These are phyloP conservation scores for Cupressus sempervirens DNA, from an alignment of 75 land plant genomes.

Conservation along the genomic window DNA sequence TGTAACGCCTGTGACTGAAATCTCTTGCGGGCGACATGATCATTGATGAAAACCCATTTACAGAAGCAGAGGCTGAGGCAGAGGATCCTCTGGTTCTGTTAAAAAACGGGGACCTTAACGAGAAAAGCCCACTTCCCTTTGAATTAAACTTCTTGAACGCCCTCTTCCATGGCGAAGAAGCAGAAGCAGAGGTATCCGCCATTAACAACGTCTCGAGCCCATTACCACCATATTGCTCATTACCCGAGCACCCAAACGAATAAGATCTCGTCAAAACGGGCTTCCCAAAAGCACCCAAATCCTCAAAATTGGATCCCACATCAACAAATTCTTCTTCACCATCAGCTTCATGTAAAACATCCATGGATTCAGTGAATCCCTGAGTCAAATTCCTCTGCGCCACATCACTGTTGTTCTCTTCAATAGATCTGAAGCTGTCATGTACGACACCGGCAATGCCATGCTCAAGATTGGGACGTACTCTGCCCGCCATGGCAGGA, in stretches of 20 bases:
- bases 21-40: constrained; percentile 8
- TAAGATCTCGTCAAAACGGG: constrained; percentile 6
- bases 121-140: background rate
- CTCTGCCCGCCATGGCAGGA: constrained; percentile 4
- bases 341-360: no score
- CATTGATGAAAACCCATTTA: background rate
- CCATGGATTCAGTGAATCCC: background rate
- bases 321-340: no score
- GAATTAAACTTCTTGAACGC: constrained; percentile 5
- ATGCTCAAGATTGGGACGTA: constrained; percentile 3
- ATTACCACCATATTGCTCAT: background rate
- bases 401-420: background rate
- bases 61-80: background rate
- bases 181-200: background rate
- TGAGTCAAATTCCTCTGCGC: background rate
- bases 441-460: constrained; percentile 9
- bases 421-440: constrained; percentile 1
- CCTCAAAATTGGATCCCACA: background rate
- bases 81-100: background rate
- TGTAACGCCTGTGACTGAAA: background rate
- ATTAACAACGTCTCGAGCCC: background rate
- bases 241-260: constrained; percentile 1
- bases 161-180: constrained; percentile 7
- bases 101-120: background rate
- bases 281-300: background rate